Evolutionary conservation across 176 grass and related monocot genomes (phyloP), one percentile per base, ranked within the genome.

Genomic region (Neostapfia colusana): DNA sequence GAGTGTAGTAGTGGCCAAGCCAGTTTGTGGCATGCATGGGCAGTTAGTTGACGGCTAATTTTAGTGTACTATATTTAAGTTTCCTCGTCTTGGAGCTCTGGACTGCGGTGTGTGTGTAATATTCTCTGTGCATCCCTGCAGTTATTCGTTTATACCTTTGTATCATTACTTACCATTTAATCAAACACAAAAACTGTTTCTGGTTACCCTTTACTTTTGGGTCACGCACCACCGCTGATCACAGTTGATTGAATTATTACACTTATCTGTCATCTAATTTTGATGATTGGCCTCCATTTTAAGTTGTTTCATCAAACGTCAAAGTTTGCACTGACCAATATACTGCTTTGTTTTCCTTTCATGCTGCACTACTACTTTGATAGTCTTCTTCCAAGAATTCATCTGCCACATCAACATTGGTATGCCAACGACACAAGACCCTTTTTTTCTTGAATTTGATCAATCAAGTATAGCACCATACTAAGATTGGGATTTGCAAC

Each of bases 361-460:
- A 17, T 74, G 69, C 56, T 88, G 95, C 89, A 97, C 89, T 97
- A 93, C 38, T 97, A 93, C 72, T 97, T 93, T 42, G 91, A 93
- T 74, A 97, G 91, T 25, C 87, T 97, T 64, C 89, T 97, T 48
- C 95, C 95, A 70, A 84, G 87, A 62, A 88, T 98, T 31, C 95
- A 89, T 65, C 63, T 98, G 46, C 95, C 91, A 54, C n/a, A n/a
- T n/a, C n/a, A n/a, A n/a, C n/a, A n/a, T n/a, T n/a, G n/a, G n/a
- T n/a, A n/a, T n/a, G n/a, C n/a, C n/a, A n/a, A n/a, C n/a, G n/a
- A n/a, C n/a, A n/a, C n/a, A n/a, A n/a, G n/a, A n/a, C n/a, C n/a
- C n/a, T n/a, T n/a, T n/a, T n/a, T n/a, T n/a, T n/a, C n/a, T n/a
- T n/a, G n/a, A n/a, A n/a, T n/a, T n/a, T n/a, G n/a, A n/a, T n/a